A percentile compares a stretch with the other conserved stretches of the same genome.
Evolutionary conservation across 257 asterid species (phyloP).

Genomic region (Solanum rostratum): DNA sequence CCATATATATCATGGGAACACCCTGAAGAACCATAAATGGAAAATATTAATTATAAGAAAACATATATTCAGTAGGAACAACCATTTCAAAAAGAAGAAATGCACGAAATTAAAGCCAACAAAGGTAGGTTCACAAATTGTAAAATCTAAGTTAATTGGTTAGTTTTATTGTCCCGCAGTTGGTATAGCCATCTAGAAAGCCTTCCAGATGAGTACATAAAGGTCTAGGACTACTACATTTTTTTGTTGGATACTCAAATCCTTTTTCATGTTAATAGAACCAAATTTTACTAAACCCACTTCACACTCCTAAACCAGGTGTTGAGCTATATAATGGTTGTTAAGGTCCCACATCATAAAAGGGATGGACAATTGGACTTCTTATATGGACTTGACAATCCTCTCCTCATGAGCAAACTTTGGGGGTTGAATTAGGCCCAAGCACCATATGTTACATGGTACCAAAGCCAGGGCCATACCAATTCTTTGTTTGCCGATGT

Average conservation of each 20-base stretch:
- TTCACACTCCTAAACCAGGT: background rate
- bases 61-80: background rate
- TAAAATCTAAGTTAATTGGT: background rate
- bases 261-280: background rate
- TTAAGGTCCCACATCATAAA: too few species aligned
- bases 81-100: background rate
- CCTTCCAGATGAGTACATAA: background rate
- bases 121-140: background rate
- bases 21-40: slow-evolving; percentile 42
- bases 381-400: too few species aligned
- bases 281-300: background rate
- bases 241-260: background rate
- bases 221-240: background rate
- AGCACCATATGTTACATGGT: too few species aligned
- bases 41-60: background rate
- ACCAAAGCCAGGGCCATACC: too few species aligned
- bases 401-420: too few species aligned
- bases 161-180: background rate
- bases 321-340: background rate
- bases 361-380: too few species aligned
- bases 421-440: too few species aligned
- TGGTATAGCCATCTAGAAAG: background rate
- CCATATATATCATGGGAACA: slow-evolving; percentile 94
- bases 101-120: background rate
- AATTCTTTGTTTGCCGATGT: too few species aligned